phyloP scores from a whole-genome alignment of 2,329 filamentous ascomycete species.

The Tolypocladium album region DNA sequence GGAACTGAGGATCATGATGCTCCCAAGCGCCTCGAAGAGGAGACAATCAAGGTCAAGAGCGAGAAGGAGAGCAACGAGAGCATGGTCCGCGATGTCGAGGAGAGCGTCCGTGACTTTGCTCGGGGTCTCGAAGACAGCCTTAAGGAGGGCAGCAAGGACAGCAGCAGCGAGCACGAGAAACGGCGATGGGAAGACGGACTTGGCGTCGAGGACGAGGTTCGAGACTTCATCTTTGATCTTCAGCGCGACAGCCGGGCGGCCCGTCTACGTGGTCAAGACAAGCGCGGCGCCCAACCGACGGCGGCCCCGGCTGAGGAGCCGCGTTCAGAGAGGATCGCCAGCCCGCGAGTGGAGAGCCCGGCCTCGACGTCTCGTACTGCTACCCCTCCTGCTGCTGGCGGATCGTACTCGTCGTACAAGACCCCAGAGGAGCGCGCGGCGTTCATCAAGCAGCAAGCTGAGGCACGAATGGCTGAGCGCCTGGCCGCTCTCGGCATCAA shows the following conservation, averaged over 20 bases:
- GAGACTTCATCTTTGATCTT: conserved; percentile 95
- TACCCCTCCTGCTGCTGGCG: conserved; percentile 36
- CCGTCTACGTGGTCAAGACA: conserved; percentile 53
- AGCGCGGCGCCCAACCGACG: conserved; percentile 30
- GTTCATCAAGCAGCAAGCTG: conserved; percentile 94
- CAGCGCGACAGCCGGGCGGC: conserved; percentile 76
- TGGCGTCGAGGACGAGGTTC: conserved; percentile 91
- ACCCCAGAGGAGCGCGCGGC: conserved; percentile 90
- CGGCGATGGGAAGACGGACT: conserved; percentile 93
- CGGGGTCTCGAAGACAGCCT: conserved; percentile 76
- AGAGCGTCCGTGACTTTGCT: conserved; percentile 84
- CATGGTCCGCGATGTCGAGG: conserved; percentile 95
- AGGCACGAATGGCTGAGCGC: conserved; percentile 92
- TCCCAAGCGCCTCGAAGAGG: conserved; percentile 78
- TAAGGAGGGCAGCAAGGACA: conserved; percentile 67
- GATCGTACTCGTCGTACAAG: conserved; percentile 73
- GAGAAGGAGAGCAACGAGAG: conserved; percentile 92
- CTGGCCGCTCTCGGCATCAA: conserved; percentile 89
- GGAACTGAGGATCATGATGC: conserved; percentile 65
- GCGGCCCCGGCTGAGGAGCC: conserved; percentile 31
- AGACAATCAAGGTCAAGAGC: conserved; percentile 67
- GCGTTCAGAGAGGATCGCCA: conserved; percentile 23
- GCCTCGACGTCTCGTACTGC: conserved; percentile 41
- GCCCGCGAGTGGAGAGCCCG: conserved; percentile 42
- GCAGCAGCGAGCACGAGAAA: conserved; percentile 76